Conservation (phyloP, 768 basidiomycete genomes). For the Crepidotus variabilis region DNA sequence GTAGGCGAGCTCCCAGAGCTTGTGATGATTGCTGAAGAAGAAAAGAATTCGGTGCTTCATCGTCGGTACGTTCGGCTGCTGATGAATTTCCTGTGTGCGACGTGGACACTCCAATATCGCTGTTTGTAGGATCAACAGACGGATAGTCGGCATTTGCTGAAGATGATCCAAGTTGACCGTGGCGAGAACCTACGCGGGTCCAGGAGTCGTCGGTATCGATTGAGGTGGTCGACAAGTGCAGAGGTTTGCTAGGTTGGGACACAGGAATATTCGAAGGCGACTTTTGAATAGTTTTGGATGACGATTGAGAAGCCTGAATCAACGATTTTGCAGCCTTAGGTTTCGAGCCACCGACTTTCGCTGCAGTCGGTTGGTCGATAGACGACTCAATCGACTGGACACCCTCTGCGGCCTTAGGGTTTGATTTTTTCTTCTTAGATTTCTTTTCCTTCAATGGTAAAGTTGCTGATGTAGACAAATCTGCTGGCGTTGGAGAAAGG, state of each 20-base stretch:
- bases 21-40: constrained; percentile 8
- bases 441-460: constrained; percentile 21
- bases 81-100: constrained; percentile 36
- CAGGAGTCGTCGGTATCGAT: constrained; percentile 60
- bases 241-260: constrained; percentile 13
- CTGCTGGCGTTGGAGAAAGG: constrained; percentile 6
- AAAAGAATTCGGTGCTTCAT: constrained; percentile 21
- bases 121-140: constrained; percentile 31
- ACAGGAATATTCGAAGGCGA: constrained; percentile 14
- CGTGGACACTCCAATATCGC: constrained; percentile 50
- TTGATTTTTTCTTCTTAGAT: constrained; percentile 44
- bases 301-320: background rate
- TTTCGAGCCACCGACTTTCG: background rate
- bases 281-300: background rate
- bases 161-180: constrained; percentile 12
- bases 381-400: constrained; percentile 4
- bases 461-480: constrained; percentile 9
- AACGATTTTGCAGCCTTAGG: constrained; percentile 4
- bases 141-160: constrained; percentile 3
- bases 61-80: constrained; percentile 29
- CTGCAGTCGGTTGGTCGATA: background rate
- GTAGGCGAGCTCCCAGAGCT: constrained; percentile 14
- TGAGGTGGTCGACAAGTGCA: constrained; percentile 31
- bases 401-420: constrained; percentile 18
- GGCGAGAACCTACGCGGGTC: constrained; percentile 65